Evolutionary conservation across 306 rosid genomes (phyloP), one percentile per base, ranked within the genome.

Genomic region (Prunus mira): DNA sequence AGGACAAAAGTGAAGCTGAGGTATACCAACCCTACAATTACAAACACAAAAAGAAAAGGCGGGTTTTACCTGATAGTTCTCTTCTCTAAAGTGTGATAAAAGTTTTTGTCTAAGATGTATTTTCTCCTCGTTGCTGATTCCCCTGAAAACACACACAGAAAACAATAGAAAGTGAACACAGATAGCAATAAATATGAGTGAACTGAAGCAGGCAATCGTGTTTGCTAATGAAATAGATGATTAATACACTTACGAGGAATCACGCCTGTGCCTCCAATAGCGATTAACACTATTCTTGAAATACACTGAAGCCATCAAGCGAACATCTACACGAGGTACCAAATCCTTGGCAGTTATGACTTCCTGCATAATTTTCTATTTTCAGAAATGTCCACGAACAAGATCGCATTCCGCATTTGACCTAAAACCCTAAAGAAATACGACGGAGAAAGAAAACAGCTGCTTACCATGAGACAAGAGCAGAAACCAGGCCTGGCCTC

Each of bases 401-500:
- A 9, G 66, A 61, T 61, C 66, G 66, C 66, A 61, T 61, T 61
- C 19, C n/a, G 9, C n/a, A 52, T 5, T 51, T 27, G 46, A 43
- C 18, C 74, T 51, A 50, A 61, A 70, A 70, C 90, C 90, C 91
- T 83, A 87, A 72, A 78, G 46, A 56, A 6, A 50, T 67, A 51
- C 19, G 24, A 25, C 38, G 22, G 41, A 41, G 49, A 69, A 27
- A 71, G 13, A 20, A 3, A 20, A 15, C 8, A 32, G 15, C 24
- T 17, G 50, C 82, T n/a, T 80, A 87, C 91, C 84, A 95, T 83
- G 62, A 95, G 95, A 78, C 98, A 95, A 12, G 95, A 92, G 87
- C 96, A 89, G 85, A 92, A 95, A 52, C 98, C 97, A 56, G 92
- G 91, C 67, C 96, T 87, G 71, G 93, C 83, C 86, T 95, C 97